Evolutionary conservation across 345 rosid genomes (phyloP), one percentile per base, ranked within the genome.

Genomic region (Rhodamnia rubescens): DNA sequence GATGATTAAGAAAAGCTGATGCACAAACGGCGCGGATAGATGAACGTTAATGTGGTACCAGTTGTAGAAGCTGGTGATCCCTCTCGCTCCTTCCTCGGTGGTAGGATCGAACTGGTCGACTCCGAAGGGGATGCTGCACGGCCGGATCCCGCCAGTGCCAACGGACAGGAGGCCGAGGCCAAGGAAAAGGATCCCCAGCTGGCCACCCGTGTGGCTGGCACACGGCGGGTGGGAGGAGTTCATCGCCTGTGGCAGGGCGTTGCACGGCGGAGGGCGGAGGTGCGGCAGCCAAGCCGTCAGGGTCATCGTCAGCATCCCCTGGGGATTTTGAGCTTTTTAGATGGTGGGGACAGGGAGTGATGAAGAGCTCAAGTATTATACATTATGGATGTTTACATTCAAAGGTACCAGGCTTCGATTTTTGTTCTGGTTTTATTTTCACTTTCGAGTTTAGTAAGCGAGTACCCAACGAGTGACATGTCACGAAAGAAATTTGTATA

Each of bases 91-190:
- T 83, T 92, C 89, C 57, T 93, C 96, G 0, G 95, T 95, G 49
- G 93, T 86, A 11, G 87, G 87, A 82, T 96, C 98, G 75, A 96
- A 95, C 81, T 96, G 98, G 78, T 95, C 98, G 1, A 96, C 92
- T 27, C 96, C 92, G 85, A 96, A 96, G 0, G 99, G 99, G 59
- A 95, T 90, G 85, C 94, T 91, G 85, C 97, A 93, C 1, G 99
- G 96, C 10, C 96, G 89, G 81, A 95, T 92, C 26, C 98, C 99
- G 13, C 97, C 96, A 3, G 93, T 86, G 74, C 99, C 98, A 4
- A 94, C 52, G 0, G 95, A 87, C 64, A 95, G 78, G 36, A 93
- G 85, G 47, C 91, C 88, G 5, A 97, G 90, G 3, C 93, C 95
- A 18, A 59, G 59, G 53, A 90, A 81, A 75, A 97, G 82, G 75